These are phyloP conservation scores for Ehretia macrophylla DNA, from an alignment of 257 asterid species.

Conservation along the genomic window DNA sequence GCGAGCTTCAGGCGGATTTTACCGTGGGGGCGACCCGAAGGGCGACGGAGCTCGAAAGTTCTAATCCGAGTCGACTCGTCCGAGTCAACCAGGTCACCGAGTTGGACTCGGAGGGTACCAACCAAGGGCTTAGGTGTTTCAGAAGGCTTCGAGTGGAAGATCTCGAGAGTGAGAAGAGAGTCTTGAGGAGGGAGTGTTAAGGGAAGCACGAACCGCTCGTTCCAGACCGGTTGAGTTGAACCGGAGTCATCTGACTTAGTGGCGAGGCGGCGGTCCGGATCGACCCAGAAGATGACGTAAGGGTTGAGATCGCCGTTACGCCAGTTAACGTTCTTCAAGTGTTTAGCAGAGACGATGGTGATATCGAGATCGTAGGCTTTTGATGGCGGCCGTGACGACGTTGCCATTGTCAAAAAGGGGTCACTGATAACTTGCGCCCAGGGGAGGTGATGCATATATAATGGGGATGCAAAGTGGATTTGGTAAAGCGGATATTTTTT, in stretches of 20 bases:
- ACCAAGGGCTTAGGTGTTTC: constrained; percentile 77
- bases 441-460: too few species aligned
- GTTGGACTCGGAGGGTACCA: constrained; percentile 57
- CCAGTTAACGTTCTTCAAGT: constrained; percentile 91
- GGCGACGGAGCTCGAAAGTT: constrained; percentile 54
- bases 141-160: constrained; percentile 82
- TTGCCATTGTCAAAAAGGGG: constrained; percentile 25
- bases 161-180: constrained; percentile 55
- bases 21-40: constrained; percentile 92
- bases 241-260: constrained; percentile 80
- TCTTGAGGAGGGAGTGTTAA: constrained; percentile 44
- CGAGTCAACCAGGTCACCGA: constrained; percentile 42
- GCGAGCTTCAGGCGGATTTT: constrained; percentile 67
- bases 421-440: neutral
- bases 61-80: constrained; percentile 27
- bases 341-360: constrained; percentile 73
- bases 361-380: constrained; percentile 60
- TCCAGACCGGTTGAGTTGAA: constrained; percentile 73
- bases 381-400: constrained; percentile 33
- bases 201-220: constrained; percentile 72
- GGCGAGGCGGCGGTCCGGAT: constrained; percentile 79
- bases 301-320: constrained; percentile 76
- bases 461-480: too few species aligned
- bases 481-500: too few species aligned
- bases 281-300: constrained; percentile 77